Base-by-base conservation (phyloP, 768 basidiomycete species). In the Xanthoconium purpureum region DNA sequence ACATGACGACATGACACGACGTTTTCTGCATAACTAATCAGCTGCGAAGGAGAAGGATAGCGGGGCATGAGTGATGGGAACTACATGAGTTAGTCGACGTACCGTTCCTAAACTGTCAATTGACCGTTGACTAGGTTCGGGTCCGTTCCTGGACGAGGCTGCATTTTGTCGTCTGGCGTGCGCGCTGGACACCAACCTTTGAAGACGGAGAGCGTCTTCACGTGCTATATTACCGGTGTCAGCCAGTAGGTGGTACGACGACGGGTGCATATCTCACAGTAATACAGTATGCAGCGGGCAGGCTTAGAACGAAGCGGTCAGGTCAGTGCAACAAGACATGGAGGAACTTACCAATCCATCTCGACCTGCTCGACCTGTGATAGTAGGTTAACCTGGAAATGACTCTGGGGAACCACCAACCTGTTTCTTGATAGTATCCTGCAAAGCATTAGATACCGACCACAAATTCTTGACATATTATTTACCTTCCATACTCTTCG, bases 361-460 rank as follows among this genome's bases (percentile, higher is more conserved):
- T 50, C 91, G 80, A 29, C 91, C 91, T 54, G 88, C 91, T 48
- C 91, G 79, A 43, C 90, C 89, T 88, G 54, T 32, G 46, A 48
- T 50, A 58, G 5, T 47, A 38, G n/a, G 15, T 66, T 24, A 60
- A 18, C 14, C 50, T 18, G 20, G 37, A 45, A 37, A 33, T 9
- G 13, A 53, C 17, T 11, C 40, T 28, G 38, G 18, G 45, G 32
- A 24, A 43, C 30, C 11, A 57, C 76, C 24, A 62, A 85, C 88
- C 89, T 59, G 90, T 92, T 71, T 93, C 91, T 68, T 93, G 91
- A 68, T 94, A 94, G 68, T 86, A 94, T 0, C 89, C 91, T 90
- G 46, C 12, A 17, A 39, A 10, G 30, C 12, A 18, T 69, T 39
- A 57, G 47, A 56, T 17, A 46, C 20, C 0, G 11, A 14, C 7